Evolutionary conservation across 177 flowering plant species (phyloP).

Genomic region (Tripterygium wilfordii): DNA sequence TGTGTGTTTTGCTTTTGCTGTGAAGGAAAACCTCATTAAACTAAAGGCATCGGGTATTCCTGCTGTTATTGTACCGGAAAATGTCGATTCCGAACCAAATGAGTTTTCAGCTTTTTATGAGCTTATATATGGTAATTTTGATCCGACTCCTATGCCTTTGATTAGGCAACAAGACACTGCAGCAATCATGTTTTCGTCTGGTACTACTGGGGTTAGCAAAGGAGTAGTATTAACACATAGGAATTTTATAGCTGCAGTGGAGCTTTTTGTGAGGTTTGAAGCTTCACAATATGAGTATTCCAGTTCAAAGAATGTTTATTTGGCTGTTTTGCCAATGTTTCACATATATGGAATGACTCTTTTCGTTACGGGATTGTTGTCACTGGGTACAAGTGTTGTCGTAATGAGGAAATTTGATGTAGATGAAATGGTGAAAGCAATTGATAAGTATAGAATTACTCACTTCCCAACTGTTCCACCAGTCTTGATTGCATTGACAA

Average conservation of each 20-base stretch:
- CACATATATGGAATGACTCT: slow-evolving; percentile 75
- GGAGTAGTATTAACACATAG: slow-evolving; percentile 68
- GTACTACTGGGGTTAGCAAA: slow-evolving; percentile 72
- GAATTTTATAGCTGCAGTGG: slow-evolving; percentile 63
- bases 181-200: slow-evolving; percentile 72
- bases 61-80: slow-evolving; percentile 41
- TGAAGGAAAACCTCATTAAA: slow-evolving; percentile 10
- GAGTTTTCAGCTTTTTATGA: slow-evolving; percentile 20
- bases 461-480: slow-evolving; percentile 76
- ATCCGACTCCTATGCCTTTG: slow-evolving; percentile 19
- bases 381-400: slow-evolving; percentile 55
- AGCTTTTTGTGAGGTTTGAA: slow-evolving; percentile 66
- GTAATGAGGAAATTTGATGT: slow-evolving; percentile 62
- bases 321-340: slow-evolving; percentile 70
- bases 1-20: slow-evolving; percentile 34
- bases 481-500: slow-evolving; percentile 46
- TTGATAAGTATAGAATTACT: slow-evolving; percentile 51
- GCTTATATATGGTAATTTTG: slow-evolving; percentile 24
- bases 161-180: slow-evolving; percentile 66
- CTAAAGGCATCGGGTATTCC: slow-evolving; percentile 27
- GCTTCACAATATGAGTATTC: slow-evolving; percentile 49
- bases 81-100: slow-evolving; percentile 1
- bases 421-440: slow-evolving; percentile 40
- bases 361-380: slow-evolving; percentile 53
- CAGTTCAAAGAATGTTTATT: slow-evolving; percentile 39